Evolutionary conservation across 2,329 filamentous ascomycete genomes (phyloP).

Genomic region (Fusarium sp.): DNA sequence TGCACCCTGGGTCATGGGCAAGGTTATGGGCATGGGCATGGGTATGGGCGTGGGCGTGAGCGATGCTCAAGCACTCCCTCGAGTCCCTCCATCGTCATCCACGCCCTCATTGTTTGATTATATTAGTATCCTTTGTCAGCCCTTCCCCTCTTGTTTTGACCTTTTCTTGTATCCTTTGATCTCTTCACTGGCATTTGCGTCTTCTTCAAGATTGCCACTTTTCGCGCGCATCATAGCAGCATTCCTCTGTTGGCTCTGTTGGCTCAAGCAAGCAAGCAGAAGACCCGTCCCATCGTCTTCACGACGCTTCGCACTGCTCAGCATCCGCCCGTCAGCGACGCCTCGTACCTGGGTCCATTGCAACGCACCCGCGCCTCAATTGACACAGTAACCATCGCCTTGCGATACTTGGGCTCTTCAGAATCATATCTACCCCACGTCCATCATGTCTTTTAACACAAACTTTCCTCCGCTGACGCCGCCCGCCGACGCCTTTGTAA

Average conservation of each 20-base stretch:
- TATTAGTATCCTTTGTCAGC: conserved; percentile 42
- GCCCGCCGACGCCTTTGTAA: conserved; percentile 36
- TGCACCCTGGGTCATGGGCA: neutral
- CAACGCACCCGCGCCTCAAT: neutral
- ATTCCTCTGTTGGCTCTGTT: too few relatives aligned
- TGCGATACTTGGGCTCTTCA: neutral
- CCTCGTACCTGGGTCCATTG: neutral
- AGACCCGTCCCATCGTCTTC: neutral
- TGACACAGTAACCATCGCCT: neutral
- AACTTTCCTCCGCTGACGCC: conserved; percentile 6
- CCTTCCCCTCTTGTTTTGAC: conserved; percentile 26
- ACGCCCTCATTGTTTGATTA: conserved; percentile 38
- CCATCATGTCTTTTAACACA: conserved; percentile 23
- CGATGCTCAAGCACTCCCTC: conserved; percentile 38
- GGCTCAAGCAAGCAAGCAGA: neutral
- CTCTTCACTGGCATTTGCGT: conserved; percentile 5
- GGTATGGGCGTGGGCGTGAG: conserved; percentile 20
- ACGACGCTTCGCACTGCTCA: neutral
- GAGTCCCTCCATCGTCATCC: conserved; percentile 42
- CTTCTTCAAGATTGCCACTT: neutral
- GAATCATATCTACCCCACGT: neutral
- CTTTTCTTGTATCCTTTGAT: conserved; percentile 13
- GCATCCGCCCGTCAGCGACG: too few relatives aligned
- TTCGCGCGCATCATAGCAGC: too few relatives aligned
- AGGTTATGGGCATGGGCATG: conserved; percentile 20